Evolutionary conservation across 202 grass and related monocot species (phyloP), one percentile per base, ranked within the genome.

Genomic region (Carex sylvatica): DNA sequence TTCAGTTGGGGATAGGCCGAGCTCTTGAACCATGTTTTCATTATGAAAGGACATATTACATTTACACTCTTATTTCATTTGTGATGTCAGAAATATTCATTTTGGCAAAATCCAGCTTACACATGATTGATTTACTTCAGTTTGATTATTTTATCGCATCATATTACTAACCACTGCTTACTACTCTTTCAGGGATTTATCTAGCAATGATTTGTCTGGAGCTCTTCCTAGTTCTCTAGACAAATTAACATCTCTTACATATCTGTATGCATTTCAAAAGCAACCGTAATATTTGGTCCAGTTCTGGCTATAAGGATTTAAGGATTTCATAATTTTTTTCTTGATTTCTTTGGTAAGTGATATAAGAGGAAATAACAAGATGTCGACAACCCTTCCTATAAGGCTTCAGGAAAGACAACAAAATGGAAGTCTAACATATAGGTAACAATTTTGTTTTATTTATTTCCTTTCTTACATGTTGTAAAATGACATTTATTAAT

Each of bases 391-490:
- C 11, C 78, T 80, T 30, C 87, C 86, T 53, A 2, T 9, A 67
- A 55, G 22, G 56, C 83, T 93, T 40, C 83, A 72, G 24, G 64
- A 70, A 51, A 85, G 53, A 85, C 71, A 79, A 35, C 22, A 80
- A 35, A 60, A 85, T 65, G 81, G 86, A 9, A 42, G 5, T 42
- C 70, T 90, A 14, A 80, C 5, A 62, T 70, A 86, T 74, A 84
- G 86, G 91, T 93, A 80, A 15, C 3, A 20, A 1, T 55, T 18
- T 35, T 82, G 4, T 28, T 73, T 23, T 16, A 44, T 14, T 31
- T 52, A 19, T 18, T 9, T 79, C 1, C 11, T 77, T 77, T 38
- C 13, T 24, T 13, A 20, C 4, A 54, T 22, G 8, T 6, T n/a
- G 15, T 77, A 5, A 2, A 19, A 5, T 8, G 40, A 42, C 40